phyloP scores from a whole-genome alignment of 495 filamentous ascomycete genomes.

The Chaetomium fimeti region DNA sequence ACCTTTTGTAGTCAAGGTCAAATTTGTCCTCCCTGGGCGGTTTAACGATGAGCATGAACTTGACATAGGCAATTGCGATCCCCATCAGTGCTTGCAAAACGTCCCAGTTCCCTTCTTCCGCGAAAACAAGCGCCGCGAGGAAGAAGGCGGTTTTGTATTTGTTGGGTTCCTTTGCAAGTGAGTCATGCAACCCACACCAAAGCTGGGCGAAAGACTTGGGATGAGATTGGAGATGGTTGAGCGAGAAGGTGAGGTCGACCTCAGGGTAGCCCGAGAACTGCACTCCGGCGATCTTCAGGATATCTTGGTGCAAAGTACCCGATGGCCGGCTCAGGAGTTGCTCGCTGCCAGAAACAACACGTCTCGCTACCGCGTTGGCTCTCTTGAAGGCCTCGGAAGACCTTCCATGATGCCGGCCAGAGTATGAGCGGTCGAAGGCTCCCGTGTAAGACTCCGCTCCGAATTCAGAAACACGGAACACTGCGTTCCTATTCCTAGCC shows the following conservation, averaged over 20 bases:
- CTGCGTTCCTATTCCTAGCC: slow-evolving; percentile 48
- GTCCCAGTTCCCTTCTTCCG: slow-evolving; percentile 10
- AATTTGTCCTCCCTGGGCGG: slow-evolving; percentile 10
- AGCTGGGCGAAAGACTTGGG: neutral
- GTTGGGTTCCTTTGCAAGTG: slow-evolving; percentile 12
- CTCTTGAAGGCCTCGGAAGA: neutral
- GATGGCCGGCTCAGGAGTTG: slow-evolving; percentile 2
- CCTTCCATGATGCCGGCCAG: neutral
- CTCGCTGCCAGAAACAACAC: neutral
- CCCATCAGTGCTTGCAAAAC: slow-evolving; percentile 26
- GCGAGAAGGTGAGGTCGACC: slow-evolving; percentile 13
- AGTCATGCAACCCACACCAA: slow-evolving; percentile 25
- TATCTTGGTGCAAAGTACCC: neutral
- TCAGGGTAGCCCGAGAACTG: slow-evolving; percentile 10
- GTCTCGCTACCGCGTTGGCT: neutral
- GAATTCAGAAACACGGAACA: slow-evolving; percentile 50
- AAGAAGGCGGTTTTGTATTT: slow-evolving; percentile 24
- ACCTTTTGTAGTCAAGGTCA: slow-evolving; percentile 10
- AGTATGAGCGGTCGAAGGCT: slow-evolving; percentile 39
- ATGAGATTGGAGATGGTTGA: neutral
- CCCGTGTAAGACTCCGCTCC: slow-evolving; percentile 52
- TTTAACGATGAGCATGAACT: neutral
- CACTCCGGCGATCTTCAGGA: slow-evolving; percentile 5
- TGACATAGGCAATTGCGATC: slow-evolving; percentile 1
- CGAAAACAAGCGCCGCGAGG: slow-evolving; percentile 22